Evolutionary conservation across 495 filamentous ascomycete species (phyloP).

Genomic region (Pseudotulostoma volvatum): DNA sequence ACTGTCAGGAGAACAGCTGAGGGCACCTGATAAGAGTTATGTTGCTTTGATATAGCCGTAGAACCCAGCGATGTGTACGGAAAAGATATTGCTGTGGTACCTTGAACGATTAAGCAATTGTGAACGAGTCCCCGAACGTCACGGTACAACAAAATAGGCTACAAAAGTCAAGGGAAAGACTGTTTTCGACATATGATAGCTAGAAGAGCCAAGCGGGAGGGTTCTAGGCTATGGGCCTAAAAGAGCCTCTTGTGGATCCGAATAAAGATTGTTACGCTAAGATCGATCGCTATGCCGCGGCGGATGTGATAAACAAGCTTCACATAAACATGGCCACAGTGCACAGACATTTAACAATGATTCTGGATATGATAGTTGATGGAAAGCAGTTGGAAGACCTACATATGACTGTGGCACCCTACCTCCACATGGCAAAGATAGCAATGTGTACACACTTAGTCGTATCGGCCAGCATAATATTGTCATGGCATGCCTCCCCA

Average conservation of each 20-base stretch:
- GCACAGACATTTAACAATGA: background rate
- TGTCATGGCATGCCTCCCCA: too few species aligned
- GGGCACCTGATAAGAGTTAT: background rate
- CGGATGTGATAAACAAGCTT: background rate
- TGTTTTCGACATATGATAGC: too few species aligned
- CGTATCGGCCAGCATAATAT: too few species aligned
- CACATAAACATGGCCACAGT: background rate
- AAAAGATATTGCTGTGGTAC: background rate
- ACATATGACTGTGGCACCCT: background rate
- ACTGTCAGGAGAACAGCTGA: background rate
- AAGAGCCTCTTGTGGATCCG: background rate
- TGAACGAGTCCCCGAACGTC: too few species aligned
- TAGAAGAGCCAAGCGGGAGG: background rate
- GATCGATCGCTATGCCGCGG: background rate
- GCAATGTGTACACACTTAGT: too few species aligned
- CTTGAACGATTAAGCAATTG: background rate
- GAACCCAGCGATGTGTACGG: background rate
- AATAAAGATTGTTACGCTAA: background rate
- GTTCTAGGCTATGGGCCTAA: background rate
- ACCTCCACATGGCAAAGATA: too few species aligned
- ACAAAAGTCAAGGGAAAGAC: background rate
- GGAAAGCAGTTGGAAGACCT: background rate
- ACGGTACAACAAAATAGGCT: background rate
- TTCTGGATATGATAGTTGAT: background rate
- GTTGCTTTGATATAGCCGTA: too few species aligned